phyloP scores from a whole-genome alignment of 306 rosid genomes.

The Coriaria nepalensis region DNA sequence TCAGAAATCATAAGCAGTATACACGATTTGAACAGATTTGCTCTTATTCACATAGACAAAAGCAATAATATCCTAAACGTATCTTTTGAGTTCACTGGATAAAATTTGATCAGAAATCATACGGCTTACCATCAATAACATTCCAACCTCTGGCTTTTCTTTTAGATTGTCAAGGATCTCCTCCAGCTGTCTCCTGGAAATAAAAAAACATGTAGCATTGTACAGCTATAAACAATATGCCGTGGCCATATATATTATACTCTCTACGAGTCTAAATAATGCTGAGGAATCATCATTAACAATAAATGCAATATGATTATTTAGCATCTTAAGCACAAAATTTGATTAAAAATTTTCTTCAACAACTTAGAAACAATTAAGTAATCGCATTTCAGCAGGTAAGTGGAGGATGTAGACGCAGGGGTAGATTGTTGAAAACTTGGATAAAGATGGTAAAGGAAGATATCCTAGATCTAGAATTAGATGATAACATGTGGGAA shows the following conservation, averaged over 20 bases:
- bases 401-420: no score
- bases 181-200: conserved; percentile 92
- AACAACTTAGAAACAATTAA: no score
- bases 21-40: conserved; percentile 5
- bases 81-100: conserved; percentile 3
- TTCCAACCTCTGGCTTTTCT: conserved; percentile 95
- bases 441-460: no score
- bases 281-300: neutral
- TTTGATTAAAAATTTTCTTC: neutral
- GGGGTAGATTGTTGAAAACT: no score
- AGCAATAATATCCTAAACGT: neutral
- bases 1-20: conserved; percentile 6
- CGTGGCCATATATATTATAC: neutral
- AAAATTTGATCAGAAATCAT: conserved; percentile 1
- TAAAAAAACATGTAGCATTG: conserved; percentile 21
- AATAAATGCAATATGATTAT: neutral
- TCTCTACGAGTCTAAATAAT: no score
- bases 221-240: neutral
- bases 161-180: conserved; percentile 70
- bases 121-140: conserved; percentile 64
- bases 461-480: no score
- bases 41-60: neutral
- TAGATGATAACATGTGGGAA: no score
- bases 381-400: no score
- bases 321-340: neutral